Evolutionary conservation across 2,329 filamentous ascomycete species (phyloP).

Genomic region (Aspergillus arachidicola): DNA sequence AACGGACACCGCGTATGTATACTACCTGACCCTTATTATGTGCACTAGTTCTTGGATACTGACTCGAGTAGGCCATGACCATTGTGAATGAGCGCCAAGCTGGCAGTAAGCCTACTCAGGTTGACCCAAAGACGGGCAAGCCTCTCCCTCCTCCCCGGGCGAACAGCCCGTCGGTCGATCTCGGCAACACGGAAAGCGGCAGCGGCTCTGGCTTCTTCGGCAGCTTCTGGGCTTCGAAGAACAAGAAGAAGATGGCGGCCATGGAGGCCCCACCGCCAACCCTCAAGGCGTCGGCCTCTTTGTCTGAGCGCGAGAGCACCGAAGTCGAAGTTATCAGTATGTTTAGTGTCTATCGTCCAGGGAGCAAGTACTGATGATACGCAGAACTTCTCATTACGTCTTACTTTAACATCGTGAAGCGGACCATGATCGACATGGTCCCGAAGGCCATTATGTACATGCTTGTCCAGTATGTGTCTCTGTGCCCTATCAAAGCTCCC

Average conservation of each 20-base stretch:
- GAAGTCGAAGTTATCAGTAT: conserved; percentile 98
- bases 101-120: conserved; percentile 81
- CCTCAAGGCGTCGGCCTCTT: conserved; percentile 88
- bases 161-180: conserved; percentile 71
- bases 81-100: conserved; percentile 93
- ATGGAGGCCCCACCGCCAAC: conserved; percentile 95
- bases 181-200: conserved; percentile 48
- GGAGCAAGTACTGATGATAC: conserved; percentile 17
- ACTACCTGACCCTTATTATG: background rate
- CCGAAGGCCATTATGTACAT: conserved; percentile 99
- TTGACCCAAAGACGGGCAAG: conserved; percentile 98
- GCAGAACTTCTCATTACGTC: conserved; percentile 90
- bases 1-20: conserved; percentile 80
- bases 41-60: conserved; percentile 12
- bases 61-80: conserved; percentile 73
- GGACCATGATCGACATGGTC: conserved; percentile 99
- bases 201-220: conserved; percentile 88
- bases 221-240: conserved; percentile 98
- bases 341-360: conserved; percentile 38
- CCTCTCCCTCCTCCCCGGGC: conserved; percentile 80
- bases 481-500: background rate
- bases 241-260: conserved; percentile 99
- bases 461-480: conserved; percentile 78
- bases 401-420: conserved; percentile 97
- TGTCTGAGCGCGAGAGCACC: conserved; percentile 91